A percentile compares a stretch with the other conserved stretches of the same genome.
These are phyloP conservation scores for Glomus cerebriforme DNA, from an alignment of 192 early-diverging fungal species.

Conservation along the genomic window DNA sequence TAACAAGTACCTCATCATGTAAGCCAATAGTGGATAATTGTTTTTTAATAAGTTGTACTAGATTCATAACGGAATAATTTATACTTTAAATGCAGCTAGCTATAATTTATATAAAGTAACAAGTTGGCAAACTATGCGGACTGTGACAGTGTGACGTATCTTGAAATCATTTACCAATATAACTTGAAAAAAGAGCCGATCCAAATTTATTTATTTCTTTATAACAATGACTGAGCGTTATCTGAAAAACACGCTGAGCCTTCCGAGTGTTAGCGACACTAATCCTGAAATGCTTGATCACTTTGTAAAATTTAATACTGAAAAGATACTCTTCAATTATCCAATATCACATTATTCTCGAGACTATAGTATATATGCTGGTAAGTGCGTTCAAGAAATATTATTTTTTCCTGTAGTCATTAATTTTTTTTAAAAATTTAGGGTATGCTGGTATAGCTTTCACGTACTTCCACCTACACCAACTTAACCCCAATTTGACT, in stretches of 20 bases:
- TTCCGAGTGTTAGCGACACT: neutral
- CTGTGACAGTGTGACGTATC: too few relatives aligned
- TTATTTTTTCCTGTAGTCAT: neutral
- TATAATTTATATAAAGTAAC: too few relatives aligned
- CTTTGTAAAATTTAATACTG: neutral
- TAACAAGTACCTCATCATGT: neutral
- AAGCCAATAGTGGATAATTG: neutral
- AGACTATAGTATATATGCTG: neutral
- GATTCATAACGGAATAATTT: neutral
- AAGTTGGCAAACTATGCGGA: too few relatives aligned
- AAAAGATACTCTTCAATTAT: neutral
- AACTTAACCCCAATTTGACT: neutral
- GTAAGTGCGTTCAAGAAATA: neutral
- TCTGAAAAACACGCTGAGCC: neutral
- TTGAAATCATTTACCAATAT: too few relatives aligned
- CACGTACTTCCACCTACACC: neutral
- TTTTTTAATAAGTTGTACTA: neutral
- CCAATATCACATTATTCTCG: neutral
- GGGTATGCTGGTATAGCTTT: neutral
- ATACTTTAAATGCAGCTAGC: too few relatives aligned
- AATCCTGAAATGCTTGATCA: neutral
- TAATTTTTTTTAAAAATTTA: neutral
- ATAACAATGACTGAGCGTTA: neutral
- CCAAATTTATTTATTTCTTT: neutral
- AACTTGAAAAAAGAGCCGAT: too few relatives aligned